A percentile compares a stretch with the other conserved stretches of the same genome.
phyloP scores from a whole-genome alignment of 2,329 filamentous ascomycete genomes.

The Diaporthe ilicicola region DNA sequence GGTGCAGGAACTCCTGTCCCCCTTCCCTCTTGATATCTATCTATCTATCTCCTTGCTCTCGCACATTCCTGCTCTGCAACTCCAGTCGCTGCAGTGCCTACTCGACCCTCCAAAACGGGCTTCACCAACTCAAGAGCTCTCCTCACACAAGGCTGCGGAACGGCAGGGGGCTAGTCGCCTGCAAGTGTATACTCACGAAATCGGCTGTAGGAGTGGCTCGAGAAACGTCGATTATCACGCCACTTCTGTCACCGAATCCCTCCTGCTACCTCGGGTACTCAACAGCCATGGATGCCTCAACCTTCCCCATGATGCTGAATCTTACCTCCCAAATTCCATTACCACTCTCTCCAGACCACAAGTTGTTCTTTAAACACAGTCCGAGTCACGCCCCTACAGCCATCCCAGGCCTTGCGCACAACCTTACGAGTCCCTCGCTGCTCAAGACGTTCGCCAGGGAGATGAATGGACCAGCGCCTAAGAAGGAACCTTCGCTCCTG shows the following conservation, averaged over 20 bases:
- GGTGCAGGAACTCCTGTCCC: constrained; percentile 18
- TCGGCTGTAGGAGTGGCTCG: constrained; percentile 29
- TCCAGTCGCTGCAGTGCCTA: neutral
- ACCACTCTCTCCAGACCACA: constrained; percentile 50
- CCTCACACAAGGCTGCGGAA: constrained; percentile 1
- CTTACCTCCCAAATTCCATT: constrained; percentile 44
- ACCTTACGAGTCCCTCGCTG: constrained; percentile 31
- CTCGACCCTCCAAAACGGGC: neutral
- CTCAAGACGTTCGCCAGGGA: constrained; percentile 38
- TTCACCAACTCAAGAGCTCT: neutral
- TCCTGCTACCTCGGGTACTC: constrained; percentile 16
- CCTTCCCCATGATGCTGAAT: constrained; percentile 31
- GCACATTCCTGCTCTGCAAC: neutral
- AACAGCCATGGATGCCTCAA: constrained; percentile 27
- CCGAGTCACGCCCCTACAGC: constrained; percentile 24
- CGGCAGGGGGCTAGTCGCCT: constrained; percentile 11
- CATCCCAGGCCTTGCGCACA: constrained; percentile 9
- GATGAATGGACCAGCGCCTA: constrained; percentile 31
- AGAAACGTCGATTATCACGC: constrained; percentile 33
- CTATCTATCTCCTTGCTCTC: constrained; percentile 3
- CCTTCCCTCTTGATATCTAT: neutral
- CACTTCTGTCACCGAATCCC: constrained; percentile 26
- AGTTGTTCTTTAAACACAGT: constrained; percentile 41
- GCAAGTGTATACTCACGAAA: constrained; percentile 5
- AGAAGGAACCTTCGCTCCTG: constrained; percentile 30